Evolutionary conservation across 768 basidiomycete species (phyloP).

Genomic region (Asterophora lycoperdoides): DNA sequence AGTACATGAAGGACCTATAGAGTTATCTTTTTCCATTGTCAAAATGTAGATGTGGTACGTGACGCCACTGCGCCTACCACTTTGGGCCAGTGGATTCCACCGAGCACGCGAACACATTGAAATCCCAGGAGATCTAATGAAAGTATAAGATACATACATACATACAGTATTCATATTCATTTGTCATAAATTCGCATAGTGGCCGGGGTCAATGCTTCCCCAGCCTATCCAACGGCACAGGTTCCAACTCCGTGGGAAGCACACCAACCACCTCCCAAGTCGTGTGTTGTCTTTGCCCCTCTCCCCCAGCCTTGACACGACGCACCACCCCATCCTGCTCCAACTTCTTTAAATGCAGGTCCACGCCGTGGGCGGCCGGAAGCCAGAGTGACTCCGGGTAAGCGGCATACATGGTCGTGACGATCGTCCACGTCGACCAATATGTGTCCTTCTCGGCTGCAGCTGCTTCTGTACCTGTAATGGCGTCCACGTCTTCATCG

Average conservation of each 20-base stretch:
- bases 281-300: slow-evolving; percentile 37
- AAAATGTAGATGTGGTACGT: no score
- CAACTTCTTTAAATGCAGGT: slow-evolving; percentile 72
- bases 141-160: no score
- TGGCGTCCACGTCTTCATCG: no score
- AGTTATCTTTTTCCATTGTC: no score
- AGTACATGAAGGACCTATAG: no score
- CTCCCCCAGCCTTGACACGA: slow-evolving; percentile 37
- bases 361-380: slow-evolving; percentile 64
- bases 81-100: no score
- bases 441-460: slow-evolving; percentile 6
- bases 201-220: not conserved
- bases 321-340: slow-evolving; percentile 57
- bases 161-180: no score
- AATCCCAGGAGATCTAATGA: no score
- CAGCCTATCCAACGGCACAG: slow-evolving; percentile 13
- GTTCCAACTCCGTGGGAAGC: not conserved
- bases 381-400: slow-evolving; percentile 72
- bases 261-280: slow-evolving; percentile 39
- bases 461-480: slow-evolving; percentile 1
- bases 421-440: slow-evolving; percentile 67
- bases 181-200: not conserved
- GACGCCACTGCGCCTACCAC: no score
- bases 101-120: no score
- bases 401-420: slow-evolving; percentile 60